Conservation (phyloP, 2,329 filamentous ascomycete species). For the Sphaerulina vaccinii region DNA sequence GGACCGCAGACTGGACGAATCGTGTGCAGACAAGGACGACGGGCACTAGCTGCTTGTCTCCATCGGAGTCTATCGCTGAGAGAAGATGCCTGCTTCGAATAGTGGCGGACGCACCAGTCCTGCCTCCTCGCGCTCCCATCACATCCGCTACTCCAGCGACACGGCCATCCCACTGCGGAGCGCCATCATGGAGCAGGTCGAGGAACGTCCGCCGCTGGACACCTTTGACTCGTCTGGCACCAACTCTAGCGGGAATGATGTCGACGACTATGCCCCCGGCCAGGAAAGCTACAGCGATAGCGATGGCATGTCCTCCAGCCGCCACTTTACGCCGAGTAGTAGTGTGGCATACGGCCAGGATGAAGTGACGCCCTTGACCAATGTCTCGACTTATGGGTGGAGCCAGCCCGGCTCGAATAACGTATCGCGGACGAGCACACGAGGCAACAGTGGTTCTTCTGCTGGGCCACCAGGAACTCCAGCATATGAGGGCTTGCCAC, state of each 20-base stretch:
- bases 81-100: background rate
- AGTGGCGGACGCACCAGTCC: conserved; percentile 4
- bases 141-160: conserved; percentile 27
- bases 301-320: conserved; percentile 27
- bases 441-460: conserved; percentile 6
- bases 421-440: conserved; percentile 19
- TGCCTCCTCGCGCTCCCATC: conserved; percentile 15
- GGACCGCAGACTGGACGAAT: background rate
- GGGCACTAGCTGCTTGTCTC: too few relatives aligned
- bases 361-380: conserved; percentile 33
- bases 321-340: conserved; percentile 29
- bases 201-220: conserved; percentile 32
- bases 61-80: too few relatives aligned
- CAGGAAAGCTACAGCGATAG: conserved; percentile 30
- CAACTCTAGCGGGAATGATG: conserved; percentile 29
- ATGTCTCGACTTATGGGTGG: conserved; percentile 34
- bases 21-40: too few relatives aligned
- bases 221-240: conserved; percentile 37
- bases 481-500: conserved; percentile 24
- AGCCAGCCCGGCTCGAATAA: conserved; percentile 18
- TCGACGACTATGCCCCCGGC: conserved; percentile 24
- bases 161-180: conserved; percentile 17
- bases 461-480: conserved; percentile 12
- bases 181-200: conserved; percentile 37
- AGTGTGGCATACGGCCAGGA: conserved; percentile 16